Base-by-base conservation (phyloP, 2,329 filamentous ascomycete genomes). In the Hawksworthiomyces lignivorus region DNA sequence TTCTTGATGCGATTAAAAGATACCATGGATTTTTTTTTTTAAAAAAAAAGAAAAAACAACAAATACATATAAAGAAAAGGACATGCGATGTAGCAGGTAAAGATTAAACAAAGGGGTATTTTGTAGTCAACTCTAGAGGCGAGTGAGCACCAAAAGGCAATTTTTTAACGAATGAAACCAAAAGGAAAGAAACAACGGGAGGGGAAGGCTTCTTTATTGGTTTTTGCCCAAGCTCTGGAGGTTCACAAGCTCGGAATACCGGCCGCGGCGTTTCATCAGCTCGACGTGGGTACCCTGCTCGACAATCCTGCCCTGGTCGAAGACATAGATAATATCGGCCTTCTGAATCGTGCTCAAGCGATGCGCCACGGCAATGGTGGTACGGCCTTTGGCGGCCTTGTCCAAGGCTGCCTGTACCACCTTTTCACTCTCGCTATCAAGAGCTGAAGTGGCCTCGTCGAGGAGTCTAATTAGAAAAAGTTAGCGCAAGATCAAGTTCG, bases 291-390 rank as follows among this genome's bases (percentile, higher is more conserved):
- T 87, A 5, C 90, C 90, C 51, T 77, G 75, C 67, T 97, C 90
- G 1, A 94, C 84, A 32, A 97, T 77, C 46, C 78, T 75, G 7
- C 90, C 92, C 54, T 86, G 81, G 60, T 96, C 89, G 58, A 97
- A 92, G n/a, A 97, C 90, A 51, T 94, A 96, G 53, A 97, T 97
- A 36, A 90, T 68, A 57, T 97, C 90, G 1, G 90, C 90, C 59
- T 92, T 89, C 59, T 95, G 88, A 47, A 97, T 96, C 0, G 92
- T 96, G 56, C 81, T 87, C 6, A 98, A 68, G 19, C 92, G 74
- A 63, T 98, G 90, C 4, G 92, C 92, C 1, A 98, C 90, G 1
- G 90, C 89, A 48, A 98, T 92, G 0, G 90, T 97, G 7, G 88
- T 94, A 39, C 88, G 76, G 33, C 82, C 87, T 68, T 85, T 83